A percentile compares a stretch with the other conserved stretches of the same genome.
These are phyloP conservation scores for Penicillium psychrofluorescens DNA, from an alignment of 495 filamentous ascomycete species.

Conservation along the genomic window DNA sequence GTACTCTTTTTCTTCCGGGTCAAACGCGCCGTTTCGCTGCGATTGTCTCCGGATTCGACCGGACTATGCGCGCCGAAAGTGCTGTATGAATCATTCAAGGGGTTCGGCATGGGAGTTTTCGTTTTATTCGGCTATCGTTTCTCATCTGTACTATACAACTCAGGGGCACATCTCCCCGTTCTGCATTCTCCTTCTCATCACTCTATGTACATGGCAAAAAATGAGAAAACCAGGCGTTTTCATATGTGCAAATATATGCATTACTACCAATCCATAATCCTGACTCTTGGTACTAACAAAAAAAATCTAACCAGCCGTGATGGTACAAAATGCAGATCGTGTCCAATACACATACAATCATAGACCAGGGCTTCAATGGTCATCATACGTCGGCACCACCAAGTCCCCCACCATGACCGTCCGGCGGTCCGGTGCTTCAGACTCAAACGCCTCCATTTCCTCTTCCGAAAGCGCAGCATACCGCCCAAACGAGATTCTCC, in stretches of 20 bases:
- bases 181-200: no score
- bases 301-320: no score
- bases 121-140: neutral
- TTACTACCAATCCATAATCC: no score
- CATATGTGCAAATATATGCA: no score
- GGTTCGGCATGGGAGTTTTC: neutral
- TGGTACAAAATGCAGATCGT: no score
- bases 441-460: constrained; percentile 13
- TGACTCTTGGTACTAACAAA: no score
- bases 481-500: constrained; percentile 79
- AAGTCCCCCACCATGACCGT: constrained; percentile 39
- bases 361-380: no score
- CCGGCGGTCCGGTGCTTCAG: constrained; percentile 8
- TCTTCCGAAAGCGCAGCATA: constrained; percentile 47
- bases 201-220: no score
- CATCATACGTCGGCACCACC: constrained; percentile 22
- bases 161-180: no score
- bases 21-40: constrained; percentile 15
- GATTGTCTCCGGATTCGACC: neutral
- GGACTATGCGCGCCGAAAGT: neutral
- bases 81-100: neutral
- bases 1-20: constrained; percentile 9
- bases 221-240: no score
- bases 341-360: no score
- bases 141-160: neutral